Conservation (phyloP, 805 yeast species). For the Nakazawaea wyomingensis region DNA sequence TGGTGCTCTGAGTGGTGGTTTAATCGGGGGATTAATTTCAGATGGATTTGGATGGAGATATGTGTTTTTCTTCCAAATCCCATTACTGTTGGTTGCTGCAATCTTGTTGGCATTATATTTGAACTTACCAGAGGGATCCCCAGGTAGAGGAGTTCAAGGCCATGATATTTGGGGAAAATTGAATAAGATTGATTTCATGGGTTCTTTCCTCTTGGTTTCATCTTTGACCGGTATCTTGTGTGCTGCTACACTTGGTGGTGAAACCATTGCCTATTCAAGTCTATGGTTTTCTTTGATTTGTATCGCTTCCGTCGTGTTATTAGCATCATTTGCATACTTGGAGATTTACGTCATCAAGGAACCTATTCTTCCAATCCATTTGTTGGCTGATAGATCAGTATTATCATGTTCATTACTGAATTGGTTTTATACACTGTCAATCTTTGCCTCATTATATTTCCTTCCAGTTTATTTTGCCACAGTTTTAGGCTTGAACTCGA, state of each 20-base stretch:
- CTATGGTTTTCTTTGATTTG: conserved; percentile 24
- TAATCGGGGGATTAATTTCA: conserved; percentile 54
- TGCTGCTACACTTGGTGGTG: conserved; percentile 65
- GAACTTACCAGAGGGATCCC: conserved; percentile 41
- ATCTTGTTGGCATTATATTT: conserved; percentile 31
- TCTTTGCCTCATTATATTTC: conserved; percentile 45
- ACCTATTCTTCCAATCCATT: conserved; percentile 58
- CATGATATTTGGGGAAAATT: conserved; percentile 40
- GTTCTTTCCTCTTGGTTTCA: conserved; percentile 53
- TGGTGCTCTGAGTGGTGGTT: conserved; percentile 74
- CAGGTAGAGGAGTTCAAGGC: conserved; percentile 48
- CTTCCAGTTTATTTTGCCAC: conserved; percentile 58
- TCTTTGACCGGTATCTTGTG: conserved; percentile 52
- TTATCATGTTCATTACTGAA: conserved; percentile 60
- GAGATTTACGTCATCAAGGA: conserved; percentile 48
- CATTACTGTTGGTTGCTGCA: conserved; percentile 41
- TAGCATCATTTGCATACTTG: conserved; percentile 39
- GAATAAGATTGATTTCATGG: conserved; percentile 59
- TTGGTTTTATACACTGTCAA: conserved; percentile 51
- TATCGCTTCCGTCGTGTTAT: conserved; percentile 19
- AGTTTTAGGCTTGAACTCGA: conserved; percentile 47
- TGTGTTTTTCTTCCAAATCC: conserved; percentile 50
- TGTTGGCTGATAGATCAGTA: conserved; percentile 53
- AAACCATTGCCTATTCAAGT: conserved; percentile 43
- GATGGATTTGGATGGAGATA: conserved; percentile 59